Percentiles rank a stretch among this genome's conserved stretches.
These are phyloP conservation scores for Hypoxylon sp. DNA, from an alignment of 2,329 filamentous ascomycete species.

Conservation along the genomic window DNA sequence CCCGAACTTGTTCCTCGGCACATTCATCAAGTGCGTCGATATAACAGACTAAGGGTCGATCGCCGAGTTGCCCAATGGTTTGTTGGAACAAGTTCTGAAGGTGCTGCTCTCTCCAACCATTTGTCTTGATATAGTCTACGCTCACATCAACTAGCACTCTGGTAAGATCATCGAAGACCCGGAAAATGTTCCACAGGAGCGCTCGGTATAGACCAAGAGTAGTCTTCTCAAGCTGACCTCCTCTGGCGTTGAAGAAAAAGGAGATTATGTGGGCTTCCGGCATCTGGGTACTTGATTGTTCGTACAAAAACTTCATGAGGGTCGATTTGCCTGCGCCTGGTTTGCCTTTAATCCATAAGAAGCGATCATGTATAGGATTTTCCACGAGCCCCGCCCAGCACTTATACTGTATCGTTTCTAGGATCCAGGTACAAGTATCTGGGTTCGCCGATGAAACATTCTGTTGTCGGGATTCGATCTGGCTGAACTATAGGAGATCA, in stretches of 20 bases:
- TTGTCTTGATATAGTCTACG: not conserved
- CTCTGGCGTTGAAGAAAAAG: slow-evolving; percentile 3
- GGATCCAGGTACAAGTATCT: not conserved
- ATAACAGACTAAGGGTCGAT: not conserved
- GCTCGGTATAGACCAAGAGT: not conserved
- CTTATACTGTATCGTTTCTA: not conserved
- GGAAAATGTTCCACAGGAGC: not conserved
- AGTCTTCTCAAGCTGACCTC: not conserved
- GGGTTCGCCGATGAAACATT: not conserved
- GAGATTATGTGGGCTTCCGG: not conserved
- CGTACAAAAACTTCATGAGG: not conserved
- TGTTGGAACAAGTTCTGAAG: not conserved
- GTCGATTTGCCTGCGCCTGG: not conserved
- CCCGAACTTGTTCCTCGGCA: not conserved
- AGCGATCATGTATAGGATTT: not conserved
- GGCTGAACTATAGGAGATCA: not conserved
- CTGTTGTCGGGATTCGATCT: not conserved
- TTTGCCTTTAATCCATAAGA: not conserved
- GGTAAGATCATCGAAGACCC: not conserved
- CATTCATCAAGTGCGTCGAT: slow-evolving; percentile 3
- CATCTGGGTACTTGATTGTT: not conserved
- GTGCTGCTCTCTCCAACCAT: not conserved
- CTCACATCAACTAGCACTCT: not conserved
- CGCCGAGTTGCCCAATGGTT: not conserved
- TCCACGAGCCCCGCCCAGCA: not conserved